These are phyloP conservation scores for Chenopodium album DNA, from an alignment of 148 eudicot genomes.

Conservation along the genomic window DNA sequence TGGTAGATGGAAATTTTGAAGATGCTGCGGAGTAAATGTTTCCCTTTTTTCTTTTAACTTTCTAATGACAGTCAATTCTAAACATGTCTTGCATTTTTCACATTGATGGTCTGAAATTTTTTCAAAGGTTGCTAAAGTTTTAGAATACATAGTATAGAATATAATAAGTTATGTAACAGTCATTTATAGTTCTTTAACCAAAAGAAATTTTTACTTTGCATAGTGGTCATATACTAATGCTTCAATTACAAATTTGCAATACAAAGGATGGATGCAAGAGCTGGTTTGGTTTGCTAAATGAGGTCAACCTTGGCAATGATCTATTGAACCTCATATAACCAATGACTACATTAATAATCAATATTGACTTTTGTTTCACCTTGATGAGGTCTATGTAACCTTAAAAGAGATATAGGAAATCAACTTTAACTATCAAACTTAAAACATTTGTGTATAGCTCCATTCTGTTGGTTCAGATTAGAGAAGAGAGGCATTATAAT, in stretches of 20 bases:
- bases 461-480: neutral
- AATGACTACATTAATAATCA: neutral
- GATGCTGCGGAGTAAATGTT: neutral
- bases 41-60: neutral
- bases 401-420: neutral
- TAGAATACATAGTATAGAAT: neutral
- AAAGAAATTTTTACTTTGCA: neutral
- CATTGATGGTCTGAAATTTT: neutral
- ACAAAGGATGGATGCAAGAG: neutral
- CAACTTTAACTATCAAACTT: neutral
- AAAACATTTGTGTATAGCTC: neutral
- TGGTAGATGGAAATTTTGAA: constrained; percentile 10
- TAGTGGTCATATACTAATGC: neutral
- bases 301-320: neutral
- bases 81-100: neutral
- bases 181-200: neutral
- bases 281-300: neutral
- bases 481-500: neutral
- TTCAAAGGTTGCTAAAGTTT: neutral
- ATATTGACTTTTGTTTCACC: neutral
- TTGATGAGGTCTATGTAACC: neutral
- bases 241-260: neutral
- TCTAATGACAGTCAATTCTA: neutral
- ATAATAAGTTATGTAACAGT: neutral
- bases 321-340: neutral